phyloP scores from a whole-genome alignment of 2,329 filamentous ascomycete genomes.

The Periconia sp. region DNA sequence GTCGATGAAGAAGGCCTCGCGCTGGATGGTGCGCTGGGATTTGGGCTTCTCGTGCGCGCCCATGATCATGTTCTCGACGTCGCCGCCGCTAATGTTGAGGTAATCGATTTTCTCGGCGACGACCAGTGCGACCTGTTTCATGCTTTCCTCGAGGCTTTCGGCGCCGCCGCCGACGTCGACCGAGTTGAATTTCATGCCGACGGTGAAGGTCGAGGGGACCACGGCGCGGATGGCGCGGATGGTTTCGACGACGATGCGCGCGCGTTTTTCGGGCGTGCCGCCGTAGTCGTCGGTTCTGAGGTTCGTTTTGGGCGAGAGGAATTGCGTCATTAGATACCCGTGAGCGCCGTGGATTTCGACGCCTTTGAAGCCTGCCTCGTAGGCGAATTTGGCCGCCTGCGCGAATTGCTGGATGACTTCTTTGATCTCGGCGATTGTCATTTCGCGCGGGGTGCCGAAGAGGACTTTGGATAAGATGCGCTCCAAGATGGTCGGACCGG shows the following conservation, averaged over 20 bases:
- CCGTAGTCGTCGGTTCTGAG: slow-evolving; percentile 52
- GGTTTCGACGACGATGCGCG: slow-evolving; percentile 50
- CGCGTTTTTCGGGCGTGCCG: slow-evolving; percentile 49
- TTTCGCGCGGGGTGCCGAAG: slow-evolving; percentile 53
- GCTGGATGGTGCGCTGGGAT: slow-evolving; percentile 48
- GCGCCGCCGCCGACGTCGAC: slow-evolving; percentile 50
- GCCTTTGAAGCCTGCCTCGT: slow-evolving; percentile 56
- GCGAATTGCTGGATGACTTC: slow-evolving; percentile 59
- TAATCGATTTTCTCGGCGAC: slow-evolving; percentile 61
- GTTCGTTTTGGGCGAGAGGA: slow-evolving; percentile 48
- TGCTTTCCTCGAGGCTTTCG: slow-evolving; percentile 49
- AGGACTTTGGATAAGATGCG: slow-evolving; percentile 36
- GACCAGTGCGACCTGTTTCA: slow-evolving; percentile 61
- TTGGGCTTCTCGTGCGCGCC: slow-evolving; percentile 6
- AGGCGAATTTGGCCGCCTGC: slow-evolving; percentile 56
- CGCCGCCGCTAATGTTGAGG: slow-evolving; percentile 68
- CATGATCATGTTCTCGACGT: slow-evolving; percentile 19
- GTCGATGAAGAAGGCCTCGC: slow-evolving; percentile 70
- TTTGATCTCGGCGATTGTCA: slow-evolving; percentile 56
- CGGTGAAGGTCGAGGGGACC: slow-evolving; percentile 47
- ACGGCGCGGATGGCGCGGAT: slow-evolving; percentile 46
- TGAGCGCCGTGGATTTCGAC: slow-evolving; percentile 57
- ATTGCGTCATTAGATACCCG: slow-evolving; percentile 52
- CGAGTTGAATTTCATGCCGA: slow-evolving; percentile 56
- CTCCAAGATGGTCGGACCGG: slow-evolving; percentile 19